Conservation (phyloP, 2,329 filamentous ascomycete genomes). For the Oidium heveae region DNA sequence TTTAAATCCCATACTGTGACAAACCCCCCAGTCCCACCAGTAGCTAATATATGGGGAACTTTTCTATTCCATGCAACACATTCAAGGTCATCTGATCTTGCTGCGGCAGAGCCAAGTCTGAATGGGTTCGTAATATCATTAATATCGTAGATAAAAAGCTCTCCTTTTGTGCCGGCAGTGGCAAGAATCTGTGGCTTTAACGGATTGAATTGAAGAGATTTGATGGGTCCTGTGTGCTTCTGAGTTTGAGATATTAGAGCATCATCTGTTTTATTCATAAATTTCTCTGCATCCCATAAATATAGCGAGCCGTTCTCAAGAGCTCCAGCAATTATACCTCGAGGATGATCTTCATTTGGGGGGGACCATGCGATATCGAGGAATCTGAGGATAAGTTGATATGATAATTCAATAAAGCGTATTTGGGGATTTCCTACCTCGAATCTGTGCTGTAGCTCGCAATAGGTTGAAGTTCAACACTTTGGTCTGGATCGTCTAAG, state of each 20-base stretch:
- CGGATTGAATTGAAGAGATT: conserved; percentile 90
- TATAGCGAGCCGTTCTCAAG: conserved; percentile 85
- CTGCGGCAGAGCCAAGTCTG: conserved; percentile 64
- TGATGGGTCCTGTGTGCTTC: conserved; percentile 82
- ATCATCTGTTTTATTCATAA: conserved; percentile 33
- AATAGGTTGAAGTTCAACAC: conserved; percentile 63
- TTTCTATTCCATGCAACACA: conserved; percentile 97
- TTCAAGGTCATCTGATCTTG: conserved; percentile 82
- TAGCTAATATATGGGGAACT: conserved; percentile 86
- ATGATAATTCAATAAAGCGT: conserved; percentile 1
- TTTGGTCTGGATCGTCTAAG: conserved; percentile 50
- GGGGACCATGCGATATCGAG: conserved; percentile 92
- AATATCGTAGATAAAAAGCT: conserved; percentile 86
- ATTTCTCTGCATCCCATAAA: conserved; percentile 68
- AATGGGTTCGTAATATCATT: conserved; percentile 76
- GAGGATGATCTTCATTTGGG: conserved; percentile 49
- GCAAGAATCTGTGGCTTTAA: conserved; percentile 75
- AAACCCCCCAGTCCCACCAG: conserved; percentile 76
- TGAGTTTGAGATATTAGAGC: conserved; percentile 65
- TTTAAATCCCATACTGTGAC: conserved; percentile 98
- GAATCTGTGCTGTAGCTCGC: conserved; percentile 71
- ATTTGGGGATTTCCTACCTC: conserved; percentile 30
- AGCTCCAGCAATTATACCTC: conserved; percentile 81
- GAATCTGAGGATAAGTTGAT: conserved; percentile 32
- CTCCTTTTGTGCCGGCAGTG: conserved; percentile 80